Conservation (phyloP, 2,329 filamentous ascomycete genomes). For the Sporothrix schenckii region DNA sequence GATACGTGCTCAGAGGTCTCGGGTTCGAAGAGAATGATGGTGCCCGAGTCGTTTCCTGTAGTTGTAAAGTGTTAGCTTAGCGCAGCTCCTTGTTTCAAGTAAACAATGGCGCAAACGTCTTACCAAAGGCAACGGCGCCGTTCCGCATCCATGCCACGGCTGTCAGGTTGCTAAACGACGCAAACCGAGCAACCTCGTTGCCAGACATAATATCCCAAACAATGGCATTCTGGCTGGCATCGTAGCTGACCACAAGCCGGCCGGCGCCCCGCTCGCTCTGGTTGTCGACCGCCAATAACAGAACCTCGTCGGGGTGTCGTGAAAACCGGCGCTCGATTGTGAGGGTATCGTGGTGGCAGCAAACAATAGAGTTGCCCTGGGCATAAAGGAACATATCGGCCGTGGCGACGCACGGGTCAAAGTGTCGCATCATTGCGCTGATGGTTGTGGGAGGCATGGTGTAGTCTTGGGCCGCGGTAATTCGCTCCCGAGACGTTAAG, state of each 20-base stretch:
- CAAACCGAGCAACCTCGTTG: conserved; percentile 87
- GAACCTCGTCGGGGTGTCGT: conserved; percentile 79
- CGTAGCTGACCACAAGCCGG: conserved; percentile 87
- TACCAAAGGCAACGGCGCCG: conserved; percentile 95
- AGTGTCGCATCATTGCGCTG: conserved; percentile 57
- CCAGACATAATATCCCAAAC: conserved; percentile 96
- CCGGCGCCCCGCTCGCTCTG: conserved; percentile 84
- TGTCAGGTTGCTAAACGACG: conserved; percentile 82
- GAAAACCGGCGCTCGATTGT: conserved; percentile 86
- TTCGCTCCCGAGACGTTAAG: conserved; percentile 46
- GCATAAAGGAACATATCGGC: conserved; percentile 89
- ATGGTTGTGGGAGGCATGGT: conserved; percentile 55
- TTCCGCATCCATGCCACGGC: conserved; percentile 95
- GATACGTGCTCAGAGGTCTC: conserved; percentile 91
- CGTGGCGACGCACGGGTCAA: conserved; percentile 88
- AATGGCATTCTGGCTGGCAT: conserved; percentile 86
- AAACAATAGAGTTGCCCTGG: conserved; percentile 78
- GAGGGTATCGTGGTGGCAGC: conserved; percentile 89
- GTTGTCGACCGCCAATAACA: conserved; percentile 86
- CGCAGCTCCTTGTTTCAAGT: background rate
- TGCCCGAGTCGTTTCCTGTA: conserved; percentile 85
- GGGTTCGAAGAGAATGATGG: conserved; percentile 92
- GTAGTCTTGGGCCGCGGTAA: conserved; percentile 54
- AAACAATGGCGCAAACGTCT: conserved; percentile 40
- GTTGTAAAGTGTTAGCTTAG: background rate